Evolutionary conservation across 495 filamentous ascomycete species (phyloP).

Genomic region (Immersiella caudata): DNA sequence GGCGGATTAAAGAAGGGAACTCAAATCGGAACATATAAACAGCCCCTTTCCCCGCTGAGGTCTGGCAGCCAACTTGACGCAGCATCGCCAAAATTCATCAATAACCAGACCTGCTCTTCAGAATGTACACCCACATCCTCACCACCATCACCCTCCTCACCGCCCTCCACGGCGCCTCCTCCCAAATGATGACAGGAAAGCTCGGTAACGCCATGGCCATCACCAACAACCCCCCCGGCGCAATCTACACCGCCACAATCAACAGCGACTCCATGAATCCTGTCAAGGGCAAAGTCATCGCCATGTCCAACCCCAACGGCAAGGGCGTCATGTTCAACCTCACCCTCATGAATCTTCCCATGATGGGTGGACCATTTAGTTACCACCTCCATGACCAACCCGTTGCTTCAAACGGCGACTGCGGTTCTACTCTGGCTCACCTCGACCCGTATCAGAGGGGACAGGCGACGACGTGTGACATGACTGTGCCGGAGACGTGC

Average conservation of each 20-base stretch:
- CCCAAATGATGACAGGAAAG: conserved; percentile 1
- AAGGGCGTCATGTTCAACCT: conserved; percentile 13
- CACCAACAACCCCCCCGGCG: conserved; percentile 3
- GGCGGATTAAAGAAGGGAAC: too few species aligned
- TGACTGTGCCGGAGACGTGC: not conserved
- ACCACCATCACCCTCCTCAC: not conserved
- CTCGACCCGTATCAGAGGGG: not conserved
- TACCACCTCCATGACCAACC: conserved; percentile 9
- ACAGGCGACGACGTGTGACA: not conserved
- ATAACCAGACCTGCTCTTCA: too few species aligned
- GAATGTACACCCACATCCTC: not conserved
- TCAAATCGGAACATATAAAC: too few species aligned
- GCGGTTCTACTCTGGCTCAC: not conserved
- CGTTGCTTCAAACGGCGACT: not conserved
- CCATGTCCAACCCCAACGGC: conserved; percentile 1
- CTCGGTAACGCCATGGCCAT: conserved; percentile 12
- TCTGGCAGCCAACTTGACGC: too few species aligned
- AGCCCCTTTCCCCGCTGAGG: too few species aligned
- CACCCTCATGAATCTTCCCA: not conserved
- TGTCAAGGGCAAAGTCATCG: not conserved
- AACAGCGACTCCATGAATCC: not conserved
- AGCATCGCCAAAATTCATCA: too few species aligned
- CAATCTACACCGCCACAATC: not conserved
- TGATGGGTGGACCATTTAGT: not conserved
- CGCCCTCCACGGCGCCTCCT: not conserved